A percentile compares a stretch with the other conserved stretches of the same genome.
These are phyloP conservation scores for Cercospora janseana DNA, from an alignment of 2,329 filamentous ascomycete species.

Conservation along the genomic window DNA sequence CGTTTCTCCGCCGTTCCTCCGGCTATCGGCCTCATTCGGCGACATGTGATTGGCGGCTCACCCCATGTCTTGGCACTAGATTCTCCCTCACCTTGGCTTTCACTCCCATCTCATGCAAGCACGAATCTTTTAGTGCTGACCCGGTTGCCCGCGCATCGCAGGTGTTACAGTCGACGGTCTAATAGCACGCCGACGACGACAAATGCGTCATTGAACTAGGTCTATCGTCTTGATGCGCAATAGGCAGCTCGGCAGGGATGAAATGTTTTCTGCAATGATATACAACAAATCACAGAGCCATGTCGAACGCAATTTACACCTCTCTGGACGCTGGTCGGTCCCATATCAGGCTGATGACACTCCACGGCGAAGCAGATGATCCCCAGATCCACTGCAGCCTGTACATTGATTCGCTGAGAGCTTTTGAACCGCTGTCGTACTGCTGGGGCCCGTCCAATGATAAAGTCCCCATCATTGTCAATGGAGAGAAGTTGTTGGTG, in stretches of 20 bases:
- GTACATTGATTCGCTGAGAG: not conserved
- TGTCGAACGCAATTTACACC: not conserved
- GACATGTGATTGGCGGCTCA: not conserved
- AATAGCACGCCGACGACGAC: too few species aligned
- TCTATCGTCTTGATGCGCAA: too few species aligned
- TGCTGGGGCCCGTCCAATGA: conserved; percentile 1
- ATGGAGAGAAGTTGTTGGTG: not conserved
- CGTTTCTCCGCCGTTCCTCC: conserved; percentile 9
- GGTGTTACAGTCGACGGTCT: too few species aligned
- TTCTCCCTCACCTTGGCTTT: not conserved
- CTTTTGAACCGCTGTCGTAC: conserved; percentile 9
- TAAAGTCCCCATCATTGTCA: not conserved
- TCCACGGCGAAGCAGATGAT: not conserved
- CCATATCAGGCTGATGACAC: not conserved
- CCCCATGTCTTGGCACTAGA: not conserved
- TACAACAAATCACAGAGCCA: not conserved
- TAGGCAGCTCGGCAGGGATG: too few species aligned
- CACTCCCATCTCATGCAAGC: not conserved
- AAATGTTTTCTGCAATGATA: too few species aligned
- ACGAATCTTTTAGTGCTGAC: not conserved
- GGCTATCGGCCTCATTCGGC: not conserved
- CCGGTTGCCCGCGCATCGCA: too few species aligned
- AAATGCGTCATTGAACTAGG: too few species aligned
- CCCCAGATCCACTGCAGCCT: not conserved
- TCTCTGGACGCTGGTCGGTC: not conserved